A percentile compares a stretch with the other conserved stretches of the same genome.
Conservation (phyloP, 768 basidiomycete species). For the Phylloporus rhodoxanthus region DNA sequence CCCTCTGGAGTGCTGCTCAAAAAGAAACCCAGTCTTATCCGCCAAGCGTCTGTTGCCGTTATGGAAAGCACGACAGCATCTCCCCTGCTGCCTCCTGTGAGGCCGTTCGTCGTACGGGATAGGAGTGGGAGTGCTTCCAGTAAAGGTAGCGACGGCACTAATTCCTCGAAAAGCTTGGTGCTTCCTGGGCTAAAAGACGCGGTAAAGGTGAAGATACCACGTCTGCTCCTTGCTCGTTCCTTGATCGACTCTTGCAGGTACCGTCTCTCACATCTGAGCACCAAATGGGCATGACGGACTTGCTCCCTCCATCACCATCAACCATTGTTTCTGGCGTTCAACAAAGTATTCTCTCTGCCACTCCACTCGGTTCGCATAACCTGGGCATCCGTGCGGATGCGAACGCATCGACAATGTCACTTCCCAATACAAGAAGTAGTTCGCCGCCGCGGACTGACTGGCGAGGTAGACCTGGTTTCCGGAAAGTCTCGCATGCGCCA, state of each 20-base stretch:
- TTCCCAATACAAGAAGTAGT: conserved; percentile 32
- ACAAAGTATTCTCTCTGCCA: conserved; percentile 34
- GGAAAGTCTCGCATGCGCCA: conserved; percentile 27
- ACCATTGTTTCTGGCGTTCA: conserved; percentile 35
- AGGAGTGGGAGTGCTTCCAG: conserved; percentile 47
- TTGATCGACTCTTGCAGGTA: conserved; percentile 36
- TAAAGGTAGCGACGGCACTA: conserved; percentile 31
- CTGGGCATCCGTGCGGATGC: conserved; percentile 27
- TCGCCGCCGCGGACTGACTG: conserved; percentile 12
- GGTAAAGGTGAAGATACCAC: conserved; percentile 47
- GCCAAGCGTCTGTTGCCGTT: conserved; percentile 50
- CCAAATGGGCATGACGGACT: conserved; percentile 59
- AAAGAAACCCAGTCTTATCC: conserved; percentile 37
- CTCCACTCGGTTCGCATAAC: conserved; percentile 31
- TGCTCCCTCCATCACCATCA: conserved; percentile 71
- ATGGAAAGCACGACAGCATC: conserved; percentile 43
- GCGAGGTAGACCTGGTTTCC: conserved; percentile 17
- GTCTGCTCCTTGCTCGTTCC: background rate
- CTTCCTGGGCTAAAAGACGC: conserved; percentile 67
- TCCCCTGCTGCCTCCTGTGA: conserved; percentile 38
- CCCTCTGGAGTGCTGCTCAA: conserved; percentile 7
- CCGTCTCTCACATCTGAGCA: conserved; percentile 66
- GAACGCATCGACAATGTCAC: conserved; percentile 36
- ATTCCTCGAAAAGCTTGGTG: conserved; percentile 27
- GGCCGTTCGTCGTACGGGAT: conserved; percentile 43